These are phyloP conservation scores for Leccinum fibrillosum DNA, from an alignment of 768 basidiomycete species.

Conservation along the genomic window DNA sequence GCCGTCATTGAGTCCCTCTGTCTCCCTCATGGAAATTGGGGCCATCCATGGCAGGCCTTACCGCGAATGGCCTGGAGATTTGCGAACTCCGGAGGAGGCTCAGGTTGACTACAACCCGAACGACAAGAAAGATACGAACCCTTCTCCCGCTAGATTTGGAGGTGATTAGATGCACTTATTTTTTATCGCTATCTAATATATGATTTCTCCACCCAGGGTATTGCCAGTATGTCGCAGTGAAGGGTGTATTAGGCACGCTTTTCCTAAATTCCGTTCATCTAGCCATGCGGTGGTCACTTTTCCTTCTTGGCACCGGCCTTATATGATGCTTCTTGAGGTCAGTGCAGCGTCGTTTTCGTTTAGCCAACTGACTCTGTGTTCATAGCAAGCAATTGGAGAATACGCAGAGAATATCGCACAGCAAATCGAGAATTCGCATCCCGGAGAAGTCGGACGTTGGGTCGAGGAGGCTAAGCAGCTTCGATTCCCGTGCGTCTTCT, in stretches of 20 bases:
- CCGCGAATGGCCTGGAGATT: slow-evolving; percentile 24
- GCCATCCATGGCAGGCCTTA: slow-evolving; percentile 27
- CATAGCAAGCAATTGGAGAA: slow-evolving; percentile 28
- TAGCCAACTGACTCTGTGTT: not conserved
- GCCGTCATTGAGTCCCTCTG: slow-evolving; percentile 2
- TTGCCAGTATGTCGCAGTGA: slow-evolving; percentile 21
- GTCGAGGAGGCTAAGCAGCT: slow-evolving; percentile 19
- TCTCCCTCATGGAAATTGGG: slow-evolving; percentile 21
- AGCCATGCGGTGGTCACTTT: slow-evolving; percentile 23
- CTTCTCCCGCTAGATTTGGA: slow-evolving; percentile 27
- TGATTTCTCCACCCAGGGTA: slow-evolving; percentile 15
- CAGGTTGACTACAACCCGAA: slow-evolving; percentile 13
- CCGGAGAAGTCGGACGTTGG: slow-evolving; percentile 18
- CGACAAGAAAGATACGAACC: slow-evolving; percentile 25
- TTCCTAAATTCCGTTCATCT: not conserved
- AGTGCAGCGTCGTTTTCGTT: not conserved
- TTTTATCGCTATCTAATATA: not conserved
- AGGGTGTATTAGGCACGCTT: not conserved
- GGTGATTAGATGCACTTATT: slow-evolving; percentile 5
- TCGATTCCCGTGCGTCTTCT: slow-evolving; percentile 25
- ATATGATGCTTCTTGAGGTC: slow-evolving; percentile 25
- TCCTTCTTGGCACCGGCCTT: slow-evolving; percentile 26
- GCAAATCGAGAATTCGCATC: slow-evolving; percentile 21
- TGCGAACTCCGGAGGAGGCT: slow-evolving; percentile 11
- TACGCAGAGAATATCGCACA: slow-evolving; percentile 21